A percentile compares a stretch with the other conserved stretches of the same genome.
Evolutionary conservation across 2,329 filamentous ascomycete genomes (phyloP).

Genomic region (Elsinoe fawcettii): DNA sequence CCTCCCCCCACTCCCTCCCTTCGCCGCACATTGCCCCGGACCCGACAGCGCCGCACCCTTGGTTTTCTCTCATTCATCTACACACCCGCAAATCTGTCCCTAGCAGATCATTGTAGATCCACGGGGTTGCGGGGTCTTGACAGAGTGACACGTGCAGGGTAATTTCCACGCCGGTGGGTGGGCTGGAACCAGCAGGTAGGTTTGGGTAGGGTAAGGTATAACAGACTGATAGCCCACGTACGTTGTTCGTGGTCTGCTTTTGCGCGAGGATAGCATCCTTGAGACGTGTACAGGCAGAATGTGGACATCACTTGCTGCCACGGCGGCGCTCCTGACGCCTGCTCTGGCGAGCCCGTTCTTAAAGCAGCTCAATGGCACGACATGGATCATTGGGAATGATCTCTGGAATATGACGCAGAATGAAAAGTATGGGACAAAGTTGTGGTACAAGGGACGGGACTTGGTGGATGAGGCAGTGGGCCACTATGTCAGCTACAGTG

Average conservation of each 20-base stretch:
- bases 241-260: too few species aligned
- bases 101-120: neutral
- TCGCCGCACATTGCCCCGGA: neutral
- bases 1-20: neutral
- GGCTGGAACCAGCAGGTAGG: neutral
- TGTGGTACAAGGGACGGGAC: constrained; percentile 37
- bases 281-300: neutral
- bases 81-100: neutral
- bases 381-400: constrained; percentile 35
- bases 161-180: neutral
- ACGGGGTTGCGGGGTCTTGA: neutral
- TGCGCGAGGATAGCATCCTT: too few species aligned
- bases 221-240: neutral
- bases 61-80: neutral
- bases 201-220: neutral
- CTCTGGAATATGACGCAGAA: constrained; percentile 38
- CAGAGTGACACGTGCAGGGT: neutral
- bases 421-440: constrained; percentile 32
- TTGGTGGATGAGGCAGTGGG: constrained; percentile 36
- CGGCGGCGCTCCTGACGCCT: neutral
- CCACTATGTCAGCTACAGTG: constrained; percentile 42
- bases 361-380: constrained; percentile 28
- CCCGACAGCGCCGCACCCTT: neutral
- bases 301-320: neutral
- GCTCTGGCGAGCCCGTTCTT: constrained; percentile 23